A percentile compares a stretch with the other conserved stretches of the same genome.
Conservation (phyloP, 1,284 basidiomycete genomes). For the Inonotus hispidus region DNA sequence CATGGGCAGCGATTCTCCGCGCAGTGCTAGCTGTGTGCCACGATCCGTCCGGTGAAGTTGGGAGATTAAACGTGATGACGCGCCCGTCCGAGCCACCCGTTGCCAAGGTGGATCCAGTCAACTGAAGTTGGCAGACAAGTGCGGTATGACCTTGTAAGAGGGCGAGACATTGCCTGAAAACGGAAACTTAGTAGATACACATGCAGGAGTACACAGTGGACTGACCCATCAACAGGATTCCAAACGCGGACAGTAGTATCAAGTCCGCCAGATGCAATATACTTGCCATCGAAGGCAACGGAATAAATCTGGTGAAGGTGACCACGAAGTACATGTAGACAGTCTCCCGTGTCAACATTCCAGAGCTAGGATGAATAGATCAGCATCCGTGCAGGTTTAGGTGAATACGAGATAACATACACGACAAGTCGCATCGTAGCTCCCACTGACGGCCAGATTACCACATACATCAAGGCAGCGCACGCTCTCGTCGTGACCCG, state of each 20-base stretch:
- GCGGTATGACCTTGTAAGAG: constrained; percentile 91
- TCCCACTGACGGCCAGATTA: constrained; percentile 78
- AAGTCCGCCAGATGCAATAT: constrained; percentile 83
- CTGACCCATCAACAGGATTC: constrained; percentile 76
- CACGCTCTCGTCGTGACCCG: constrained; percentile 82
- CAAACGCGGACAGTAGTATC: constrained; percentile 91
- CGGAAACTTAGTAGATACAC: neutral
- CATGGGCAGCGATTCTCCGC: constrained; percentile 74
- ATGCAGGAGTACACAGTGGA: constrained; percentile 5
- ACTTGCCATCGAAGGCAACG: constrained; percentile 86
- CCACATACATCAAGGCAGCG: constrained; percentile 87
- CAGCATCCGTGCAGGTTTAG: neutral
- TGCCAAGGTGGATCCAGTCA: constrained; percentile 69
- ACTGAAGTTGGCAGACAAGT: constrained; percentile 90
- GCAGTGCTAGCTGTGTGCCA: neutral
- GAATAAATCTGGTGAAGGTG: constrained; percentile 93
- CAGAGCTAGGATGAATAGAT: constrained; percentile 51
- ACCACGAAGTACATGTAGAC: constrained; percentile 80
- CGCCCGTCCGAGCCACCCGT: constrained; percentile 94
- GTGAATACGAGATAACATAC: constrained; percentile 38
- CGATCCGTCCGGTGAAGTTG: constrained; percentile 35
- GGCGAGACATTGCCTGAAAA: constrained; percentile 68
- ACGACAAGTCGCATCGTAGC: constrained; percentile 82
- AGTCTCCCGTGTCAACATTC: constrained; percentile 82
- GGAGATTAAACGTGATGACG: constrained; percentile 84